Base-by-base conservation (phyloP, 1,139 yeast species). In the Saccharomyces hybrid region DNA sequence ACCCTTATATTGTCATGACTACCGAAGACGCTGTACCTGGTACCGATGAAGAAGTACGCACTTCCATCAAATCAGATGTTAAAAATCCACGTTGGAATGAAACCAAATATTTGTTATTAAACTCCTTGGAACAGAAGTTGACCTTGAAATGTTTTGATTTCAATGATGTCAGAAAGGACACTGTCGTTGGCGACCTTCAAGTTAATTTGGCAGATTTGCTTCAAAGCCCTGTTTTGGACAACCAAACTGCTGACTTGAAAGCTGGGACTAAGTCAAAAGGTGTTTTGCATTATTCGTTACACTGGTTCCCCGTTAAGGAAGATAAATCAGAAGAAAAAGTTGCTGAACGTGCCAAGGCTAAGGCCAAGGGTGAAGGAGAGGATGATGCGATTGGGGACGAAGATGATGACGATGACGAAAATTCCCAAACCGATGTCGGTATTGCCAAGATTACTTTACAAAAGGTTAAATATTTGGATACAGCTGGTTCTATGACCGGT, bases 401-500 rank as follows among this genome's bases (percentile, higher is more conserved):
- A 12, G 58, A 54, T 3, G 71, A 68, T 38, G 62, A 64, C 27
- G 59, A 61, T 47, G 68, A 64, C 34, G 61, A 63, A n/a, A 68
- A 63, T 7, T 58, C 60, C 28, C 69, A 82, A 55, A 70, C 82
- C 6, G 88, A 84, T 64, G 81, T 82, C 54, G 95, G 93, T 73
- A 82, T 86, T 56, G 73, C 85, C 71, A 86, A 84, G 65, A 70
- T 93, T 54, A 80, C 81, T 26, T 75, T 93, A 55, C 85, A 86
- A 61, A 85, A 84, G 62, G 93, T 90, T 49, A 80, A 80, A 60
- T 81, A 83, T 56, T 78, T 93, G 66, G 95, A 88, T 65, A 73
- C 79, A 44, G 74, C 83, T 3, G 70, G 76, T 51, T 81, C 95
- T 1, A 75, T 84, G 57, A 77, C 86, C 58, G 97, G 96, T 50